Evolutionary conservation across 805 yeast species (phyloP).

Genomic region (Saccharomycopsis babjevae): DNA sequence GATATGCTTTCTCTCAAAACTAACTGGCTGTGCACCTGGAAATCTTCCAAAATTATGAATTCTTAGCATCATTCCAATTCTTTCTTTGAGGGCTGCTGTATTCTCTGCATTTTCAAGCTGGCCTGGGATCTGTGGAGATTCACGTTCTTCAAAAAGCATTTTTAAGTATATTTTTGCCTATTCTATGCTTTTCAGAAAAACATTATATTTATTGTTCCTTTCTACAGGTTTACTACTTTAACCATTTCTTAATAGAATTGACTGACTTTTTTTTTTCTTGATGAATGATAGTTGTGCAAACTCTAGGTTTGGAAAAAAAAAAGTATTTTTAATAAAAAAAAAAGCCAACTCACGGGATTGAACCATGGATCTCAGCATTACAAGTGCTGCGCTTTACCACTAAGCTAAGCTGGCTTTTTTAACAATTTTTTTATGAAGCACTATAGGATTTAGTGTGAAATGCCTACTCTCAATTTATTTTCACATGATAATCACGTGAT

Average conservation of each 20-base stretch:
- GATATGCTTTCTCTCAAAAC: constrained; percentile 71
- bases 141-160: constrained; percentile 27
- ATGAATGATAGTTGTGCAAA: too few relatives aligned
- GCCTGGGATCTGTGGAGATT: constrained; percentile 84
- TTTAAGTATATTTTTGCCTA: background rate
- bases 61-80: constrained; percentile 54
- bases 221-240: too few relatives aligned
- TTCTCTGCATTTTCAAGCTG: constrained; percentile 63
- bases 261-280: too few relatives aligned
- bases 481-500: too few relatives aligned
- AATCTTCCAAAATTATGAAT: constrained; percentile 43
- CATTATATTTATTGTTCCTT: too few relatives aligned
- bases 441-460: too few relatives aligned
- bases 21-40: constrained; percentile 94
- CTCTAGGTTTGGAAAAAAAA: background rate
- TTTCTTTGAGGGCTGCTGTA: constrained; percentile 52
- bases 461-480: background rate
- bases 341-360: constrained; percentile 80
- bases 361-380: constrained; percentile 96
- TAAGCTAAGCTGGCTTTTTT: constrained; percentile 82
- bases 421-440: too few relatives aligned
- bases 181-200: background rate
- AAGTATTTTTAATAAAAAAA: constrained; percentile 19
- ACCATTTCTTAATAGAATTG: too few relatives aligned
- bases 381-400: constrained; percentile 99